Evolutionary conservation across 352 stramenopile genomes (phyloP).

Genomic region (Globisporangium cystogenes): DNA sequence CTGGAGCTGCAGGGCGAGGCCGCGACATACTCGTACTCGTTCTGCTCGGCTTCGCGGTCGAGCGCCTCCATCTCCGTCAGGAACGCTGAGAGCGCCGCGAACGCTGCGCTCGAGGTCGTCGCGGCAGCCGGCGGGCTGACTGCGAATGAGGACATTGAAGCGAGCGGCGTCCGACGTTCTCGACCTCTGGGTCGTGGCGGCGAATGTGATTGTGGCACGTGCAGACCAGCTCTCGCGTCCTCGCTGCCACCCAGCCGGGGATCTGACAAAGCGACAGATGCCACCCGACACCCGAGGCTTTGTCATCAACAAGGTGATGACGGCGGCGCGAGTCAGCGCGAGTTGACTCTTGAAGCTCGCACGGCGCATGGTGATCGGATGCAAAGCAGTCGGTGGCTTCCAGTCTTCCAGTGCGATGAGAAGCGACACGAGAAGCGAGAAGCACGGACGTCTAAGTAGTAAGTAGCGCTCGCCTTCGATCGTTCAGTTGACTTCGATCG

Average conservation of each 20-base stretch:
- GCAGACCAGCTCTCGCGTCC: background rate
- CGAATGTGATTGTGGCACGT: background rate
- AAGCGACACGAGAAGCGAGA: no score
- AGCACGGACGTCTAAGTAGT: no score
- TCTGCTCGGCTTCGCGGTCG: background rate
- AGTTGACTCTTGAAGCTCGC: no score
- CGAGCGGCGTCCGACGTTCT: no score
- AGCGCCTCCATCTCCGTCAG: conserved; percentile 9
- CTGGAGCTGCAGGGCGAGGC: background rate
- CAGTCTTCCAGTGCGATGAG: no score
- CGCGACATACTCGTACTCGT: background rate
- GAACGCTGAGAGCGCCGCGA: conserved; percentile 6
- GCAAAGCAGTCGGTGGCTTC: no score
- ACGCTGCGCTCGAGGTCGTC: conserved; percentile 1
- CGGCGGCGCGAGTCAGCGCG: background rate
- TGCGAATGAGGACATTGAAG: background rate
- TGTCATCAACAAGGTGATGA: background rate
- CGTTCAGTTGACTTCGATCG: no score
- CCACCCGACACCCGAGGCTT: no score
- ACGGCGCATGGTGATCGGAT: background rate
- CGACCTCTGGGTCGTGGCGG: background rate
- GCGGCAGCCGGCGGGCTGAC: background rate
- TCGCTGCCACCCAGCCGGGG: background rate
- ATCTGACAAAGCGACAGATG: background rate
- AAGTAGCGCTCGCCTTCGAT: no score